Percentiles rank a stretch among this genome's conserved stretches.
These are phyloP conservation scores for Entomortierella parvispora DNA, from an alignment of 192 early-diverging fungal genomes.

Conservation along the genomic window DNA sequence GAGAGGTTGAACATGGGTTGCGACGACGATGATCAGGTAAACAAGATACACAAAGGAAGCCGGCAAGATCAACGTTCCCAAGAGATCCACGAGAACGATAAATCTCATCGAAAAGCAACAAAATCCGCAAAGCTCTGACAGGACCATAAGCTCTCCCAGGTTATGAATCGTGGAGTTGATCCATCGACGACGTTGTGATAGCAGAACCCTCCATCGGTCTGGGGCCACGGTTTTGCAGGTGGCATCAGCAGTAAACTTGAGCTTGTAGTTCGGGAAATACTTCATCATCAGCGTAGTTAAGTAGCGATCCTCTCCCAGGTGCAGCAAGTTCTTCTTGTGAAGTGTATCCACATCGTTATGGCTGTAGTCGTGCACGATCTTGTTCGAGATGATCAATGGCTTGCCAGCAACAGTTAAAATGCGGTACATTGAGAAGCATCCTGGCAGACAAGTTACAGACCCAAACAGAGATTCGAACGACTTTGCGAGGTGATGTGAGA, in stretches of 20 bases:
- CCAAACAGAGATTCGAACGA: slow-evolving; percentile 97
- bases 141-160: slow-evolving; percentile 78
- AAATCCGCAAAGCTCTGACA: slow-evolving; percentile 84
- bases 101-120: slow-evolving; percentile 96
- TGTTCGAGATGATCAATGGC: slow-evolving; percentile 88
- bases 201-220: slow-evolving; percentile 88
- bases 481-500: slow-evolving; percentile 93
- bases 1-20: slow-evolving; percentile 64
- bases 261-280: slow-evolving; percentile 94
- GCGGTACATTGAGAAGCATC: slow-evolving; percentile 98
- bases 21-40: slow-evolving; percentile 80
- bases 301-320: slow-evolving; percentile 97
- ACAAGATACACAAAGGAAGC: slow-evolving; percentile 88
- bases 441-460: slow-evolving; percentile 93
- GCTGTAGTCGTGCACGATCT: slow-evolving; percentile 90
- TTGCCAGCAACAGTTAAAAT: slow-evolving; percentile 84
- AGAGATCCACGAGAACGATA: slow-evolving; percentile 90
- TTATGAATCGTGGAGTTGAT: slow-evolving; percentile 97
- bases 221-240: slow-evolving; percentile 94
- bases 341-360: slow-evolving; percentile 94
- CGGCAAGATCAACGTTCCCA: slow-evolving; percentile 91
- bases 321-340: slow-evolving; percentile 96
- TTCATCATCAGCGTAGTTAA: slow-evolving; percentile 92
- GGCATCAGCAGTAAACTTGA: slow-evolving; percentile 92
- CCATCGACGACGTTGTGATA: slow-evolving; percentile 97